Conservation (phyloP, 768 basidiomycete genomes). For the Chiua virens region DNA sequence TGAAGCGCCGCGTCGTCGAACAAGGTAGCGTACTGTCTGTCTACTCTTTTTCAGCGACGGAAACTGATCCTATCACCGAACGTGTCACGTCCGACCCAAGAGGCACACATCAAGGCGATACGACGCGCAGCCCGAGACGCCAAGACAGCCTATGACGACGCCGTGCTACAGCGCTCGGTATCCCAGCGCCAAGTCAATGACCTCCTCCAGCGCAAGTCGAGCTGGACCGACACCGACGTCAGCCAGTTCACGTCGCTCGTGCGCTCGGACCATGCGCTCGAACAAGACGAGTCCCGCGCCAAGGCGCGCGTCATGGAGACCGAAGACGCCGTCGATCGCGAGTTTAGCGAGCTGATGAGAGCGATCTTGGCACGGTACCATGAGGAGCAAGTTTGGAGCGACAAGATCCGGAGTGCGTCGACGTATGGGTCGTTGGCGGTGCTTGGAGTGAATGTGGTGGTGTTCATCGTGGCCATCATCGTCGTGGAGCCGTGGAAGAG, state of each 20-base stretch:
- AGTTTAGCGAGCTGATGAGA: conserved; percentile 86
- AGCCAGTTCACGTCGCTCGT: conserved; percentile 86
- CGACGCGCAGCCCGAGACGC: conserved; percentile 68
- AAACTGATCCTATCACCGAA: neutral
- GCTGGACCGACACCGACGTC: conserved; percentile 92
- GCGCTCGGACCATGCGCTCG: conserved; percentile 83
- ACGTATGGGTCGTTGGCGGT: conserved; percentile 91
- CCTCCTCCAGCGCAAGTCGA: conserved; percentile 87
- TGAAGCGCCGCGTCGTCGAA: conserved; percentile 74
- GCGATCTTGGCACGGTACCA: conserved; percentile 91
- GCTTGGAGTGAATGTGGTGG: conserved; percentile 82
- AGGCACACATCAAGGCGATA: conserved; percentile 66
- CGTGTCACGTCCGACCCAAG: conserved; percentile 39
- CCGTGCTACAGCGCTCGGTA: conserved; percentile 75
- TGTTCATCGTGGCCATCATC: conserved; percentile 87
- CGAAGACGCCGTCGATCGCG: conserved; percentile 82
- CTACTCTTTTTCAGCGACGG: neutral
- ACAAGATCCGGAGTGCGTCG: conserved; percentile 94
- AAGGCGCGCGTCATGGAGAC: conserved; percentile 65
- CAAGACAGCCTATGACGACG: conserved; percentile 74
- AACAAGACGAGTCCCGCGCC: conserved; percentile 72
- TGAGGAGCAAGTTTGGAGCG: conserved; percentile 99
- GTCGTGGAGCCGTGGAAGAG: conserved; percentile 98
- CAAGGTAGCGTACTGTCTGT: conserved; percentile 59
- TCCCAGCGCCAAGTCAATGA: conserved; percentile 97